Evolutionary conservation across 805 yeast genomes (phyloP).

Genomic region (Pichia nakasei): DNA sequence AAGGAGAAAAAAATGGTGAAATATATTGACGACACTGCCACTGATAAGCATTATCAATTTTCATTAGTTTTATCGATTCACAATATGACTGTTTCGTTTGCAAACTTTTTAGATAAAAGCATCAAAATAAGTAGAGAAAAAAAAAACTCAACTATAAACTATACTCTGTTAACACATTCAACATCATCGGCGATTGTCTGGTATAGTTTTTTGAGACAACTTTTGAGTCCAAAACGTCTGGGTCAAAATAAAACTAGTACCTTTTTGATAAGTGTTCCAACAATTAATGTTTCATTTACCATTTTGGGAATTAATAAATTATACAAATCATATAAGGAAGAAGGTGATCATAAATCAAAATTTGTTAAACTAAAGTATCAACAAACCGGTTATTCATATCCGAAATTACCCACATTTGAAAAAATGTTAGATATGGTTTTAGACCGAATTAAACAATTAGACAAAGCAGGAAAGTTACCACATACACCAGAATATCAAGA

Average conservation of each 20-base stretch:
- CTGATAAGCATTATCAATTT: conserved; percentile 10
- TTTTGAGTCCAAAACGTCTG: conserved; percentile 28
- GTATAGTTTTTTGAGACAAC: conserved; percentile 47
- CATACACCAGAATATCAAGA: conserved; percentile 4
- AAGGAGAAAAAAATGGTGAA: background rate
- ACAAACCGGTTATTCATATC: conserved; percentile 19
- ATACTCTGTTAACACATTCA: conserved; percentile 49
- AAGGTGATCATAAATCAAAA: background rate
- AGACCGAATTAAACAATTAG: conserved; percentile 21
- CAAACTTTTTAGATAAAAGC: conserved; percentile 63
- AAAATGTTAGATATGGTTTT: conserved; percentile 32
- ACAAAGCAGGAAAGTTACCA: conserved; percentile 1
- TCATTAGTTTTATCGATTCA: conserved; percentile 10
- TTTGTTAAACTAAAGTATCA: conserved; percentile 2
- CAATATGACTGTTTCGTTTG: conserved; percentile 39
- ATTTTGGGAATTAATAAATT: conserved; percentile 1
- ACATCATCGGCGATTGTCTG: conserved; percentile 49
- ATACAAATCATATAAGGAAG: background rate
- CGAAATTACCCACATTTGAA: conserved; percentile 26
- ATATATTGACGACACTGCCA: background rate
- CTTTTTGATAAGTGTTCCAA: conserved; percentile 34
- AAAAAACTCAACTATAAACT: conserved; percentile 18
- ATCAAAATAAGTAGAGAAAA: conserved; percentile 36
- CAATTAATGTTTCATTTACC: conserved; percentile 34
- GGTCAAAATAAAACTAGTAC: conserved; percentile 2